phyloP scores from a whole-genome alignment of 441 rosid species.

The Codiaeum variegatum region DNA sequence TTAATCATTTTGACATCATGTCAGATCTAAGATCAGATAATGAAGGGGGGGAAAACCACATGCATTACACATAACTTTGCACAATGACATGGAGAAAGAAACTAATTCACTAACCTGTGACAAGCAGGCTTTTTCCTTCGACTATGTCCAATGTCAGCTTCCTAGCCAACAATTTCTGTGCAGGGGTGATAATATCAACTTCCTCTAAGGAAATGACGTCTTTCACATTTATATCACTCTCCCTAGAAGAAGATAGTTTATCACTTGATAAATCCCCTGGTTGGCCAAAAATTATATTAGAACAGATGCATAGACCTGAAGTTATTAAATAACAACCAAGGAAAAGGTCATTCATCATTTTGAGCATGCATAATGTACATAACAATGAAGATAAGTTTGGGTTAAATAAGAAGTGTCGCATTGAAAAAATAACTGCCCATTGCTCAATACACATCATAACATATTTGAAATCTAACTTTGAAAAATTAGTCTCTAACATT shows the following conservation, averaged over 20 bases:
- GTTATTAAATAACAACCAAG: background rate
- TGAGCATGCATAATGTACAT: background rate
- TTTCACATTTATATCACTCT: constrained; percentile 36
- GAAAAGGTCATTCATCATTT: background rate
- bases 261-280: constrained; percentile 40
- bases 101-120: constrained; percentile 70
- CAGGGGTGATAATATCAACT: constrained; percentile 89
- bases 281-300: constrained; percentile 22
- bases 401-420: background rate
- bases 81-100: constrained; percentile 9
- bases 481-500: background rate
- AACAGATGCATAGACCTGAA: constrained; percentile 1
- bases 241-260: constrained; percentile 29
- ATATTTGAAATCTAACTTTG: background rate
- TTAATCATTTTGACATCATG: constrained; percentile 26
- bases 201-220: constrained; percentile 72
- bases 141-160: constrained; percentile 71
- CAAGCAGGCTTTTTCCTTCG: constrained; percentile 85
- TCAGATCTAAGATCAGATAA: constrained; percentile 27
- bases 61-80: background rate
- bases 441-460: background rate
- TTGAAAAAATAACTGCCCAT: background rate
- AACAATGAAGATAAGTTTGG: background rate
- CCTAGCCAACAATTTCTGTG: constrained; percentile 87
- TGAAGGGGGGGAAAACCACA: background rate